Percentiles rank a stretch among this genome's conserved stretches.
phyloP scores from a whole-genome alignment of 2,329 filamentous ascomycete genomes.

The Podosphaera xanthii region DNA sequence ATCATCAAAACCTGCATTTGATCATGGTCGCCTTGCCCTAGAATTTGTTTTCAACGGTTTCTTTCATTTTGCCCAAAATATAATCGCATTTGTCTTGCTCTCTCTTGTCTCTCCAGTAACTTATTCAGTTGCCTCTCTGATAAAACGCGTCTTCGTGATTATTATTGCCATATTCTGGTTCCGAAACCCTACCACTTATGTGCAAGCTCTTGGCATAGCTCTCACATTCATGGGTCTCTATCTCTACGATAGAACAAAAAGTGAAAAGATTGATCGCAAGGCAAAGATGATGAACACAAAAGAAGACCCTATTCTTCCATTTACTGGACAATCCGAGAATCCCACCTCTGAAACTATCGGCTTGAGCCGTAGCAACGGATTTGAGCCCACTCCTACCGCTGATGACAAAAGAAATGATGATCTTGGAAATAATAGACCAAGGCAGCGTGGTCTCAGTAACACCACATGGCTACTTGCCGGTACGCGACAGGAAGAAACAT shows the following conservation, averaged over 20 bases:
- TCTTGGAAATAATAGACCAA: slow-evolving; percentile 28
- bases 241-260: slow-evolving; percentile 83
- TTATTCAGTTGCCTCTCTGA: slow-evolving; percentile 84
- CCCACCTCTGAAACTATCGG: slow-evolving; percentile 14
- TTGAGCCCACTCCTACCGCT: slow-evolving; percentile 6
- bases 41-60: slow-evolving; percentile 95
- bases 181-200: slow-evolving; percentile 58
- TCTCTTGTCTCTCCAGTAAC: slow-evolving; percentile 91
- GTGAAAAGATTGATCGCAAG: slow-evolving; percentile 66
- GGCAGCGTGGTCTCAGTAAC: slow-evolving; percentile 23
- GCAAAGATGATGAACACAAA: slow-evolving; percentile 40
- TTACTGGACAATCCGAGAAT: slow-evolving; percentile 10
- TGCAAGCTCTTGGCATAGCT: slow-evolving; percentile 66
- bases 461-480: slow-evolving; percentile 51
- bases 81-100: slow-evolving; percentile 76
- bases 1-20: slow-evolving; percentile 32
- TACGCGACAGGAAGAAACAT: slow-evolving; percentile 71
- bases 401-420: slow-evolving; percentile 20
- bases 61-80: slow-evolving; percentile 91
- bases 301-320: slow-evolving; percentile 14
- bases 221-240: slow-evolving; percentile 86
- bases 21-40: slow-evolving; percentile 49
- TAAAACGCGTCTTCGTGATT: slow-evolving; percentile 95
- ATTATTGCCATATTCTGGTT: slow-evolving; percentile 93
- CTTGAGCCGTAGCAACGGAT: slow-evolving; percentile 21